Percentiles rank a stretch among this genome's conserved stretches.
Evolutionary conservation across 129 eudicot species (phyloP).

Genomic region (Pulicaria dysenterica): DNA sequence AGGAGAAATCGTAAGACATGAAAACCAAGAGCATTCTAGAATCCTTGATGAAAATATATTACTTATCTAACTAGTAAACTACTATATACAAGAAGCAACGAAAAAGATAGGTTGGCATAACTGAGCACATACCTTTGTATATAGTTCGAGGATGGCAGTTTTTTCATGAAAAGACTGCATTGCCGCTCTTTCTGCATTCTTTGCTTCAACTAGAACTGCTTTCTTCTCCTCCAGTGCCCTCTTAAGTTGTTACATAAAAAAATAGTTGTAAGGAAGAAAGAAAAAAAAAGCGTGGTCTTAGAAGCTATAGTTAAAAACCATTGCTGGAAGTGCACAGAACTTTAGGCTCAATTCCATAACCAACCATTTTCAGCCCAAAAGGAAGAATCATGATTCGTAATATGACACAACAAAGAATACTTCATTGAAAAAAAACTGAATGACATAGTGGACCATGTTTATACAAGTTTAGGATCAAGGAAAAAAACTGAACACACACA

Average conservation of each 20-base stretch:
- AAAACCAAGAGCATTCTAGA: conserved; percentile 11
- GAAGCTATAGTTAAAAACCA: background rate
- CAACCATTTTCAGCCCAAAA: background rate
- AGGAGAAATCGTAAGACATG: background rate
- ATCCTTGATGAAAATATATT: background rate
- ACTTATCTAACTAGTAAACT: conserved; percentile 2
- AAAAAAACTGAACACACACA: too few species aligned
- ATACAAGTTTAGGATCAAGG: too few species aligned
- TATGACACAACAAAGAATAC: too few species aligned
- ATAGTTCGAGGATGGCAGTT: conserved; percentile 65
- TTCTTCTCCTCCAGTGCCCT: conserved; percentile 86
- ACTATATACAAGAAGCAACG: conserved; percentile 4
- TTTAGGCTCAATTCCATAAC: background rate
- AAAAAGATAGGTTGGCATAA: background rate
- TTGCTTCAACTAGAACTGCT: conserved; percentile 52
- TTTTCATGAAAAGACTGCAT: conserved; percentile 72
- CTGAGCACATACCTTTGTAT: conserved; percentile 58
- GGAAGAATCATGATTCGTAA: background rate
- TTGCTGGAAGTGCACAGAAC: background rate
- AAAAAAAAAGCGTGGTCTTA: background rate
- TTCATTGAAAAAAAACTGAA: too few species aligned
- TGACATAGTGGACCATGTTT: too few species aligned
- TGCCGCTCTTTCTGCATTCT: conserved; percentile 79
- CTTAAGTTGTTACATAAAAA: conserved; percentile 40
- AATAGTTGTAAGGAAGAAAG: background rate